Evolutionary conservation across 2,329 filamentous ascomycete species (phyloP).

Genomic region (Cladosporium oxysporum): DNA sequence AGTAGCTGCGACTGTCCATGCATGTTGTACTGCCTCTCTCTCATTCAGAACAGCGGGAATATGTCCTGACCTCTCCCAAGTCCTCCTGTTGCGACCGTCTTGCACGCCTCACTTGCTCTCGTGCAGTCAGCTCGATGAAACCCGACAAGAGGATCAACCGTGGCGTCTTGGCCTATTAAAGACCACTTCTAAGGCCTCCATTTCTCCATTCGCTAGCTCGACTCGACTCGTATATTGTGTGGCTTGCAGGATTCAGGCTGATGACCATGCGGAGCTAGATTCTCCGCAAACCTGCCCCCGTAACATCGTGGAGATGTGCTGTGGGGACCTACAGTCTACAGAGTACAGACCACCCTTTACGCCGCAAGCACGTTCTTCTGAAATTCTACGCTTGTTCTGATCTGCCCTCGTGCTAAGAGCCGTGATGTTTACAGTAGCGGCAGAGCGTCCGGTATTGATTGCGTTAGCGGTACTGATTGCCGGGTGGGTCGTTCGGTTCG

Average conservation of each 20-base stretch:
- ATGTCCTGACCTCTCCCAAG: neutral
- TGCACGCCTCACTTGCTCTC: neutral
- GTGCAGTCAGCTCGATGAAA: constrained; percentile 4
- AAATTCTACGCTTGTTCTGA: neutral
- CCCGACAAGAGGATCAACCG: neutral
- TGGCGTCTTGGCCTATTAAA: constrained; percentile 1
- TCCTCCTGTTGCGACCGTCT: neutral
- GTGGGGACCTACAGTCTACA: neutral
- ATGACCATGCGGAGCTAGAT: neutral
- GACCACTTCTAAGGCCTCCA: neutral
- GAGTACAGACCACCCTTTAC: neutral
- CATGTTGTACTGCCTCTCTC: neutral
- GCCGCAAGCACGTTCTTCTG: neutral
- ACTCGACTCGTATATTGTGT: constrained; percentile 9
- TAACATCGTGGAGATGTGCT: neutral
- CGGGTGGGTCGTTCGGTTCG: neutral
- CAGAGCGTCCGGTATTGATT: constrained; percentile 11
- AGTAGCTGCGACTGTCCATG: neutral
- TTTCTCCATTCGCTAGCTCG: neutral
- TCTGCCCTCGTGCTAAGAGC: neutral
- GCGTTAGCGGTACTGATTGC: neutral
- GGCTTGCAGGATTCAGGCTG: constrained; percentile 3
- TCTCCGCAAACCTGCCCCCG: neutral
- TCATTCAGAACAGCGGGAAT: neutral
- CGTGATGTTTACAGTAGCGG: constrained; percentile 3